A percentile compares a stretch with the other conserved stretches of the same genome.
Conservation (phyloP, 805 yeast species). For the Lipomyces spencermartinsiae region DNA sequence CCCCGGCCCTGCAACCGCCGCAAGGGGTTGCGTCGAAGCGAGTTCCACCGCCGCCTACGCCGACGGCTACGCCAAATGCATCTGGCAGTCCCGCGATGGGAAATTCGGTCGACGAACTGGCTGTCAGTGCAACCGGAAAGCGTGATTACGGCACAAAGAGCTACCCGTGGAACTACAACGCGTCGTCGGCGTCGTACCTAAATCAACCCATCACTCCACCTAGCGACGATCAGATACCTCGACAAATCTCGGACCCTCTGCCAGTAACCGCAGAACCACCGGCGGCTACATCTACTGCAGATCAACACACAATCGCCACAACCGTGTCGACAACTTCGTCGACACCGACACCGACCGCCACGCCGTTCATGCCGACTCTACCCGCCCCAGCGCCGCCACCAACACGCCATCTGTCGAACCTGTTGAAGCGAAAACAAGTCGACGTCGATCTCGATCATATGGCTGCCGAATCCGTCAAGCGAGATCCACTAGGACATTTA, state of each 20-base stretch:
- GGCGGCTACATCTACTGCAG: not conserved
- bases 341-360: constrained; percentile 11
- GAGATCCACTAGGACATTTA: constrained; percentile 38
- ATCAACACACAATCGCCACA: not conserved
- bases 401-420: constrained; percentile 25
- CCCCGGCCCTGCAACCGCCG: constrained; percentile 11
- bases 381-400: constrained; percentile 21
- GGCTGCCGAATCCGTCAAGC: constrained; percentile 36
- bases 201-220: constrained; percentile 35
- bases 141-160: constrained; percentile 28
- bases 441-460: constrained; percentile 31
- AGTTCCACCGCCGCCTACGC: not conserved
- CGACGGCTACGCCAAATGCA: constrained; percentile 6
- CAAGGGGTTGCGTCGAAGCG: not conserved
- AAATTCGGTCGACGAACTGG: not conserved
- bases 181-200: constrained; percentile 10
- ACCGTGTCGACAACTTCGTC: not conserved
- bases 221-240: constrained; percentile 35
- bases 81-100: not conserved
- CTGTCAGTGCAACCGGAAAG: constrained; percentile 7
- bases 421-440: constrained; percentile 33
- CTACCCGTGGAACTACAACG: constrained; percentile 27
- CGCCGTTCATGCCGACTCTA: constrained; percentile 6
- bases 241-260: constrained; percentile 19
- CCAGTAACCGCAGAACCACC: not conserved